phyloP scores from a whole-genome alignment of 371 early-diverging fungal genomes.

The Syncephalis fuscata region DNA sequence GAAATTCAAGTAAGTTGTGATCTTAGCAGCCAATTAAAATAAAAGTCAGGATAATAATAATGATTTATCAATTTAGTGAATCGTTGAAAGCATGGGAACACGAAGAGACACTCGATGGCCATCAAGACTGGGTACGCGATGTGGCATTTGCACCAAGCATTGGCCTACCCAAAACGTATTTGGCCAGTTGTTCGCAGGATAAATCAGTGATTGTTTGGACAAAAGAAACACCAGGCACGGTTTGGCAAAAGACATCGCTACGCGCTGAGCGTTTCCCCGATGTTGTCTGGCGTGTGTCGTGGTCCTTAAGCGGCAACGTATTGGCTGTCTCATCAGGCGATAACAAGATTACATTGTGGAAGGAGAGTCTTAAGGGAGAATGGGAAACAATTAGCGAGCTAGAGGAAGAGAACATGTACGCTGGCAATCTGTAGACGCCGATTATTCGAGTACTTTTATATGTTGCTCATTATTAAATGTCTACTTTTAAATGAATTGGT shows the following conservation, averaged over 20 bases:
- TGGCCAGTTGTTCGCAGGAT: constrained; percentile 94
- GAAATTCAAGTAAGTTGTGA: constrained; percentile 36
- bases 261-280: constrained; percentile 76
- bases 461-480: no score
- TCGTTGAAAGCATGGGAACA: constrained; percentile 56
- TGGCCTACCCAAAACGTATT: constrained; percentile 72
- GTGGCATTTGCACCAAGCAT: constrained; percentile 93
- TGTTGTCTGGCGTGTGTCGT: constrained; percentile 95
- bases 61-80: constrained; percentile 23
- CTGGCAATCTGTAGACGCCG: no score
- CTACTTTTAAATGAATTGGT: no score
- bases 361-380: constrained; percentile 79
- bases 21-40: neutral
- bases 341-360: constrained; percentile 91
- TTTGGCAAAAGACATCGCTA: constrained; percentile 60
- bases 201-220: constrained; percentile 93
- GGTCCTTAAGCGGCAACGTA: constrained; percentile 88
- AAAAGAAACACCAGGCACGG: constrained; percentile 47
- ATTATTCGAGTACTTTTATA: no score
- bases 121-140: constrained; percentile 97
- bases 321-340: constrained; percentile 93
- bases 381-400: constrained; percentile 73
- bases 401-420: constrained; percentile 28
- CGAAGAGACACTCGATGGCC: constrained; percentile 72
- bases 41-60: neutral